phyloP scores from a whole-genome alignment of 805 yeast species.

The Ascoidea asiatica region DNA sequence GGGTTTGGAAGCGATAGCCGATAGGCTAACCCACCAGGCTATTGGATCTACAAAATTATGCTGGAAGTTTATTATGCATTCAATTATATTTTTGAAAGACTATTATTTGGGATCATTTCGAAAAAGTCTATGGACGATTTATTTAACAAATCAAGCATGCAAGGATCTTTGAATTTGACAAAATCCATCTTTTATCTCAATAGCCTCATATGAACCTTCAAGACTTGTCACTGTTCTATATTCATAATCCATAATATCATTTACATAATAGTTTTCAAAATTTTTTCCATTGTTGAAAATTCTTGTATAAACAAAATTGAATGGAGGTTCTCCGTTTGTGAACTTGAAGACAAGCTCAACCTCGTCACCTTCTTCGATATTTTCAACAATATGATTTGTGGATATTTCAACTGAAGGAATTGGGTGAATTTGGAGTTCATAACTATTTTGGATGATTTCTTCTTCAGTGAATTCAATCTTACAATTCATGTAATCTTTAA shows the following conservation, averaged over 20 bases:
- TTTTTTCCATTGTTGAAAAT: conserved; percentile 7
- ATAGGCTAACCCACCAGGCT: background rate
- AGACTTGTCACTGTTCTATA: conserved; percentile 64
- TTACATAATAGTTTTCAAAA: conserved; percentile 21
- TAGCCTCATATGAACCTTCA: conserved; percentile 91
- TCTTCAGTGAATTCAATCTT: conserved; percentile 12
- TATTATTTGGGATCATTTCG: too few relatives aligned
- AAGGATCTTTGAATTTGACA: conserved; percentile 27
- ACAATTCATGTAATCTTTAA: conserved; percentile 48
- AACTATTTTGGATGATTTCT: conserved; percentile 12
- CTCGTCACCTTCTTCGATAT: conserved; percentile 89
- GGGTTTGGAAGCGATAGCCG: too few relatives aligned
- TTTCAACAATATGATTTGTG: conserved; percentile 51
- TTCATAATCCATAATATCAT: conserved; percentile 54
- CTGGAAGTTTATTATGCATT: background rate
- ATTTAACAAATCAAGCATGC: background rate
- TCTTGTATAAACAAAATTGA: conserved; percentile 52
- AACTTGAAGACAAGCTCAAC: conserved; percentile 77
- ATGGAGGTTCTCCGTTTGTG: conserved; percentile 76
- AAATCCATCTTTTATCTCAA: conserved; percentile 74
- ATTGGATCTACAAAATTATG: background rate
- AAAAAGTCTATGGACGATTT: too few relatives aligned
- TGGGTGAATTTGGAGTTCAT: conserved; percentile 32
- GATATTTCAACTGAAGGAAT: conserved; percentile 72
- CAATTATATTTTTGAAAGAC: too few relatives aligned